These are phyloP conservation scores for Colletotrichum melonis DNA, from an alignment of 2,329 filamentous ascomycete genomes.

Conservation along the genomic window DNA sequence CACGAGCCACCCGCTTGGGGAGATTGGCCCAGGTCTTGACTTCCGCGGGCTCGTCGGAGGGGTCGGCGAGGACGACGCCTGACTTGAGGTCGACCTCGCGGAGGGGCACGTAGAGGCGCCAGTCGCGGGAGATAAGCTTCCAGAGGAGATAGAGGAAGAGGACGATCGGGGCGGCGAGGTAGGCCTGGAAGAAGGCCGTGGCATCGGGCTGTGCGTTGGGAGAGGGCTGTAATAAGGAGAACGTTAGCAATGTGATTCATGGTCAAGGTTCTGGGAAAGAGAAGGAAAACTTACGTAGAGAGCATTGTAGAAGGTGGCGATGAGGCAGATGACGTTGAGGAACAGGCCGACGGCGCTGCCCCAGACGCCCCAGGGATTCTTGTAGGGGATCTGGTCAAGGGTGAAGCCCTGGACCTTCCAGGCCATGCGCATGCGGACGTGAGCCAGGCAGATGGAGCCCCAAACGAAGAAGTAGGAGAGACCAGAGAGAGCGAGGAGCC, in stretches of 20 bases:
- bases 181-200: conserved; percentile 67
- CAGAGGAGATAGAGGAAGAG: conserved; percentile 71
- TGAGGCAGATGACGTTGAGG: conserved; percentile 75
- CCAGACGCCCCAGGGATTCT: conserved; percentile 64
- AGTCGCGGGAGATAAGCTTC: conserved; percentile 68
- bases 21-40: conserved; percentile 49
- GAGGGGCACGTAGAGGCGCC: conserved; percentile 67
- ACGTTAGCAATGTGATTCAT: background rate
- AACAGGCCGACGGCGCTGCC: conserved; percentile 77
- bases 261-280: background rate
- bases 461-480: conserved; percentile 81
- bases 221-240: conserved; percentile 43
- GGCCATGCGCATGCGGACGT: conserved; percentile 73
- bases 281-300: conserved; percentile 58
- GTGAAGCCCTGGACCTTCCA: conserved; percentile 70
- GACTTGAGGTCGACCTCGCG: conserved; percentile 71
- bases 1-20: conserved; percentile 47
- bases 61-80: conserved; percentile 66
- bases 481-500: conserved; percentile 78
- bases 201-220: conserved; percentile 49
- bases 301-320: conserved; percentile 79
- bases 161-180: conserved; percentile 68
- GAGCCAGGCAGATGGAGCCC: conserved; percentile 74
- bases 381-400: conserved; percentile 60
- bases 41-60: conserved; percentile 51